Evolutionary conservation across 371 early-diverging fungal species (phyloP), one percentile per base, ranked within the genome.

Genomic region (Saksenaea oblongispora): DNA sequence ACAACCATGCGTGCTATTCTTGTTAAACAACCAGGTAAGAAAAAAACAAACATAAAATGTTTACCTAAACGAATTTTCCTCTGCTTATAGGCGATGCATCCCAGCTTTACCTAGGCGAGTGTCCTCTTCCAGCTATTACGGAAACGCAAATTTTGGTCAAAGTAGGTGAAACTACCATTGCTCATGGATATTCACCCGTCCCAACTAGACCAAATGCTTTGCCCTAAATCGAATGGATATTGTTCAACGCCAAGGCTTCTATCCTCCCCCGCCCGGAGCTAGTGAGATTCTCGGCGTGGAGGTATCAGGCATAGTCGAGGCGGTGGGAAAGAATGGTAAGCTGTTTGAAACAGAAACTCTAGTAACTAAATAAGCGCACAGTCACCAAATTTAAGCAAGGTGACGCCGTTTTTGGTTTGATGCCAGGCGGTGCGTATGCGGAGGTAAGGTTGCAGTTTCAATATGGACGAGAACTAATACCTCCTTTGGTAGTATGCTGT

Each of bases 141-240:
- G 70, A 79, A n/a, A 74, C 79, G 28, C 83, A 91, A 68, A 58
- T 93, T 1, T 79, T 93, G 14, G 87, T 93, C 60, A 85, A 89
- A 67, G 86, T 89, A 70, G 59, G 22, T 5, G 3, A 11, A 11
- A n/a, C 22, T 22, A 18, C n/a, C 22, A 18, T 13, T 42, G 8
- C 4, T 31, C 11, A 15, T 17, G n/a, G 10, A 22, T 17, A 24
- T 34, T 37, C 62, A 5, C 17, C 69, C 10, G 17, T 37, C 13
- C n/a, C 56, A 26, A 47, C 9, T 53, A 83, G 81, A 74, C 84
- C 28, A 77, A 84, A 67, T 73, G 69, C 56, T 88, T 88, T 70
- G 89, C 82, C 24, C 73, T 92, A 55, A 93, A 92, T 65, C 82
- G 94, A 14, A 89, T 91, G 89, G 94, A 93, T 69, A 83, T 90